Evolutionary conservation across 371 early-diverging fungal species (phyloP), one percentile per base, ranked within the genome.

Genomic region (Syncephalastrum monosporum): DNA sequence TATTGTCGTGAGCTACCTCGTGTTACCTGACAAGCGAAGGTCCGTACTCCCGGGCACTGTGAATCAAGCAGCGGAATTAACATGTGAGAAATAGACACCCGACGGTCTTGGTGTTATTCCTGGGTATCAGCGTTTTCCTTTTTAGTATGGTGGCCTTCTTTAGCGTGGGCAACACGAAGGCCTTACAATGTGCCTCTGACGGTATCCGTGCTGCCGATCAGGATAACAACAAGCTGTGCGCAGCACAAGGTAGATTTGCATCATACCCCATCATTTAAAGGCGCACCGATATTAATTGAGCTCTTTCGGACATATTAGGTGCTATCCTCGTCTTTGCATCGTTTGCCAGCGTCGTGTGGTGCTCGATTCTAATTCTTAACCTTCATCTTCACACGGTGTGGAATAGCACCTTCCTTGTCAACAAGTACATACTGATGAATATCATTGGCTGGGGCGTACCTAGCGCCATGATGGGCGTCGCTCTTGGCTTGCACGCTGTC

Each of bases 341-440:
- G 15, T 63, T 85, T 21, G 81, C 80, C 7, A 79, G 82, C 19
- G 77, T 80, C 25, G 63, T 82, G 6, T 88, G 88, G 88, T 77
- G 77, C 43, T 68, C 79, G n/a, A 82, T 81, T 24, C 64, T 88
- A 58, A 85, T 84, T 59, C 14, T 81, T 29, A 85, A 85, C 55
- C 62, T 87, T 19, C 88, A 88, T 57, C 42, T 83, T n/a, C 84
- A 84, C 59, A 84, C 86, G 4, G 88, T 88, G 29, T 85, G 84
- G 84, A 72, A 82, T 55, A 81, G 82, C 12, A 75, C 75, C 53
- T 76, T 82, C 66, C 74, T 88, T 21, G 71, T 76, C 21, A 64
- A 77, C 25, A 77, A 78, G 57, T 85, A 85, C 57, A 63, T 68
- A 42, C 33, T 76, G 23, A 63, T 84, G 12, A 67, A 82, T 52